These are phyloP conservation scores for Ceratobasidium theobromae DNA, from an alignment of 1,284 basidiomycete genomes.

Conservation along the genomic window DNA sequence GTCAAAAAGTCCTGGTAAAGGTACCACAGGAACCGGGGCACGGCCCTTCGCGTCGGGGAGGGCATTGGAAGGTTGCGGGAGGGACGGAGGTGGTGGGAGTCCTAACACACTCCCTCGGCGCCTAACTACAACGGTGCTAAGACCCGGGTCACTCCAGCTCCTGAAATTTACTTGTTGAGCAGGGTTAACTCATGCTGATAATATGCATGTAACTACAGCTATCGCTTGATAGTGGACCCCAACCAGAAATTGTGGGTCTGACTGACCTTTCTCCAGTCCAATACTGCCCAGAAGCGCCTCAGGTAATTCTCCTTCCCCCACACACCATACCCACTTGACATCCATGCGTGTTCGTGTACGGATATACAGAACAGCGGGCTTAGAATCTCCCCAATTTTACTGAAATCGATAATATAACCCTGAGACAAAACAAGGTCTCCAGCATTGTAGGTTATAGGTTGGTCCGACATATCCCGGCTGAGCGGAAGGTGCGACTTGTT, in stretches of 20 bases:
- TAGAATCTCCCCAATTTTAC: conserved; percentile 55
- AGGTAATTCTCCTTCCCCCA: conserved; percentile 94
- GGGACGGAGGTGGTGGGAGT: conserved; percentile 17
- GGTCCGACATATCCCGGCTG: conserved; percentile 14
- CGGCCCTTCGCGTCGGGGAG: conserved; percentile 15
- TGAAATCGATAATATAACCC: conserved; percentile 33
- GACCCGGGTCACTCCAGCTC: background rate
- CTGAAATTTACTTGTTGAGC: background rate
- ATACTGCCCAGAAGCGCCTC: conserved; percentile 82
- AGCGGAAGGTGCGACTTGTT: conserved; percentile 39
- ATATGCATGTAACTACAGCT: conserved; percentile 1
- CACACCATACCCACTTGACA: conserved; percentile 85
- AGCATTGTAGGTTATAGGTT: background rate
- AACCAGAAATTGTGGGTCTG: background rate
- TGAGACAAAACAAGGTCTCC: background rate
- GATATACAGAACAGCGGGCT: conserved; percentile 83
- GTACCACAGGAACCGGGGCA: conserved; percentile 24
- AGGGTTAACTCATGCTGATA: conserved; percentile 8
- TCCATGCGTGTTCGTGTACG: conserved; percentile 90
- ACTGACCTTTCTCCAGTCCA: conserved; percentile 79
- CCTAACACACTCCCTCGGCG: background rate
- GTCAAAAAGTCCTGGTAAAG: conserved; percentile 27
- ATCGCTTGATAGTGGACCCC: background rate
- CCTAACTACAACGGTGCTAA: background rate
- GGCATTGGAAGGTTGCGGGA: background rate